Percentiles rank a stretch among this genome's conserved stretches.
These are phyloP conservation scores for Lipomyces orientalis DNA, from an alignment of 805 yeast genomes.

Conservation along the genomic window DNA sequence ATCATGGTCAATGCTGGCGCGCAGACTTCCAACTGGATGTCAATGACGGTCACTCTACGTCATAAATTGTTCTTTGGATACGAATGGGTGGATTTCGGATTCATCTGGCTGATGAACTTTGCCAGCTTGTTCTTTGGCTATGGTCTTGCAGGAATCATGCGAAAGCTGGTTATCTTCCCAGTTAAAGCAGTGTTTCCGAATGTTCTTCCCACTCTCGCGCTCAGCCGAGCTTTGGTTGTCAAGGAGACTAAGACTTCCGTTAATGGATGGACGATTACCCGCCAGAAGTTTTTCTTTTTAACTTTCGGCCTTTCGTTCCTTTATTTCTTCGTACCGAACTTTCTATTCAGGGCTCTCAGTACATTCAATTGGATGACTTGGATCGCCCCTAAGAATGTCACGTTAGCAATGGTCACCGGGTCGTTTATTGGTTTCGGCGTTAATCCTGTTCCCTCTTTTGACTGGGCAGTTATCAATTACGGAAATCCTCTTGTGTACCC, in stretches of 20 bases:
- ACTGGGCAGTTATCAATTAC: conserved; percentile 48
- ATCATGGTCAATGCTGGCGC: conserved; percentile 40
- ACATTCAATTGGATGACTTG: conserved; percentile 41
- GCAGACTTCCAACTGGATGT: conserved; percentile 22
- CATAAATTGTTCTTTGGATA: conserved; percentile 30
- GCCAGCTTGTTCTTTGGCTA: conserved; percentile 69
- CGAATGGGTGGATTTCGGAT: conserved; percentile 51
- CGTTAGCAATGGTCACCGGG: conserved; percentile 58
- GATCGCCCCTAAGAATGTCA: conserved; percentile 58
- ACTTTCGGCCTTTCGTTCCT: conserved; percentile 51
- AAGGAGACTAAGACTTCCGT: conserved; percentile 45
- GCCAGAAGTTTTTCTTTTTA: conserved; percentile 56
- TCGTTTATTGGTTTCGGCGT: conserved; percentile 49
- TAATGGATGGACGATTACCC: conserved; percentile 57
- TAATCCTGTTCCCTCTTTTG: conserved; percentile 55
- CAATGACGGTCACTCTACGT: conserved; percentile 14
- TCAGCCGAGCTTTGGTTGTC: too few species aligned
- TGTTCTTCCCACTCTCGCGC: too few species aligned
- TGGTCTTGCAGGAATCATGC: too few species aligned
- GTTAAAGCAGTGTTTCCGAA: too few species aligned
- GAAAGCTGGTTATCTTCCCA: too few species aligned
- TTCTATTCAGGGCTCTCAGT: conserved; percentile 62
- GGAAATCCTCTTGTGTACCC: conserved; percentile 56
- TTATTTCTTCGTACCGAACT: conserved; percentile 68
- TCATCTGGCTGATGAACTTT: conserved; percentile 57